Evolutionary conservation across 495 filamentous ascomycete genomes (phyloP).

Genomic region (Articulospora tetracladia): DNA sequence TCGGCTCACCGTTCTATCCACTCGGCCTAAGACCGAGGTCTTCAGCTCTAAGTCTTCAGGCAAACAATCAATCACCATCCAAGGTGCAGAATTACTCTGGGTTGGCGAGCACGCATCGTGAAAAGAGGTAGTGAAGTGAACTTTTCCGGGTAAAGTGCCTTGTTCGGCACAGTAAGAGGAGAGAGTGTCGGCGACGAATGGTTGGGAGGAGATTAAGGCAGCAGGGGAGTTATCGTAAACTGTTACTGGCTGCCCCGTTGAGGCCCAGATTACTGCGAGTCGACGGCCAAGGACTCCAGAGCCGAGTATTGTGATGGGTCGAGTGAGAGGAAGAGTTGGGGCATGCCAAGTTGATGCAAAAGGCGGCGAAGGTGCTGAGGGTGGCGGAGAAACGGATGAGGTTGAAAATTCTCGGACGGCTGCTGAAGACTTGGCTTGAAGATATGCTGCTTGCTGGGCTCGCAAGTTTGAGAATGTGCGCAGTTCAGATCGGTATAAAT

Average conservation of each 20-base stretch:
- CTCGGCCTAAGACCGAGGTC: slow-evolving; percentile 40
- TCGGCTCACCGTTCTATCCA: slow-evolving; percentile 36
- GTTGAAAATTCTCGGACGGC: not conserved
- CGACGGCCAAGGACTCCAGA: slow-evolving; percentile 34
- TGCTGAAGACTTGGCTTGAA: not conserved
- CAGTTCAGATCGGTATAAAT: not conserved
- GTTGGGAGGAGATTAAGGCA: slow-evolving; percentile 25
- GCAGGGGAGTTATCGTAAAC: slow-evolving; percentile 32
- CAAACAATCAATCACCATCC: slow-evolving; percentile 28
- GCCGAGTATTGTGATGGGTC: slow-evolving; percentile 35
- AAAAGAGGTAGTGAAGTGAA: slow-evolving; percentile 29
- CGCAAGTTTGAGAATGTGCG: not conserved
- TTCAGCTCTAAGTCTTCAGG: slow-evolving; percentile 50
- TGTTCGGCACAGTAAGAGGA: slow-evolving; percentile 26
- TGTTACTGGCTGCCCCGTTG: slow-evolving; percentile 30
- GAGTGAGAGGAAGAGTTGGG: slow-evolving; percentile 24
- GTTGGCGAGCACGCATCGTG: slow-evolving; percentile 11
- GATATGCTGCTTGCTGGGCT: not conserved
- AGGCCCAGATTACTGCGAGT: slow-evolving; percentile 35
- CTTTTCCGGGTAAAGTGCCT: slow-evolving; percentile 29
- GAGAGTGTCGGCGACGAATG: slow-evolving; percentile 35
- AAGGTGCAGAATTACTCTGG: not conserved
- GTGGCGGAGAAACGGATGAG: not conserved
- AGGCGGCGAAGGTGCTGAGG: slow-evolving; percentile 15
- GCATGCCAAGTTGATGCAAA: slow-evolving; percentile 13